Evolutionary conservation across 176 grass and related monocot genomes (phyloP), one percentile per base, ranked within the genome.

Genomic region (Oryza rufipogon): DNA sequence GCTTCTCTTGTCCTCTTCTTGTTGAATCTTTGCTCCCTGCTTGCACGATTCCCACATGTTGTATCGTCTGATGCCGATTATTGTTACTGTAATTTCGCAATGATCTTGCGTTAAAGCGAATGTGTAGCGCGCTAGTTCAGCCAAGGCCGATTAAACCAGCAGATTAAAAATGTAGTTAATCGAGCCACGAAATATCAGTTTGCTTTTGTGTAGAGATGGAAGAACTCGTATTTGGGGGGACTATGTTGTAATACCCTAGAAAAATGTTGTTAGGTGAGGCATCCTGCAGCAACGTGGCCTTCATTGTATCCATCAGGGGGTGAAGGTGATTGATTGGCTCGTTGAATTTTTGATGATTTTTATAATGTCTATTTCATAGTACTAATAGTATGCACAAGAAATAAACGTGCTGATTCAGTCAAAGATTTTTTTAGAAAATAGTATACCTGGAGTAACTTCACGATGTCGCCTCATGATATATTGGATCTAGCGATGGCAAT

Each of bases 261-360:
- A 11, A 64, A 11, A 51, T 17, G 34, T 28, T 73, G 44, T 67
- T 41, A 1, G 44, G 2, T 67, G 39, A 58, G 39, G 39, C 17
- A 25, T 52, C 25, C 16, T 74, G 14, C 39, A 81, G 32, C 25
- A 75, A 69, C 45, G 32, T 87, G 70, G 47, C 61, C 11, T 16
- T 22, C n/a, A 14, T n/a, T 15, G 30, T 68, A 16, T 46, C 84
- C 70, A 66, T 12, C 6, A 16, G 46, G 75, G 15, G 28, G 19
- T 7, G 3, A 22, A 70, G 19, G 38, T 9, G 8, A 47, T 9
- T 52, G 14, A 10, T 78, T 71, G 6, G 9, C 4, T 30, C n/a
- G 7, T 83, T 65, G 58, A 81, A 36, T 15, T 49, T 69, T 44
- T 5, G 4, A 26, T 8, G 4, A 26, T 61, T 61, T 61, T 10